phyloP scores from a whole-genome alignment of 805 yeast genomes.

The Limtongia smithiae region DNA sequence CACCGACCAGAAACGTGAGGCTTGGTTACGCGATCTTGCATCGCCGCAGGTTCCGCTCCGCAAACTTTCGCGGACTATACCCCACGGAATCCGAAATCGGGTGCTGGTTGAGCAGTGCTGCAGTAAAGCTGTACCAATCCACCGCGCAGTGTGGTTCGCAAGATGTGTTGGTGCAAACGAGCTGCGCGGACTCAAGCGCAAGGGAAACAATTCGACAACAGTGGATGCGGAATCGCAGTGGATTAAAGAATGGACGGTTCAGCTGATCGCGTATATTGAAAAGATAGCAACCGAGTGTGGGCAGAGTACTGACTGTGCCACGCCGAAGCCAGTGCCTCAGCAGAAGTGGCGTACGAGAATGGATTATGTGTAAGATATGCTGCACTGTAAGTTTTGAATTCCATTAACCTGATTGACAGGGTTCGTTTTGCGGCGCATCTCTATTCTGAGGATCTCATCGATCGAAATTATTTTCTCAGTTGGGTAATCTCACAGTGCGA shows the following conservation, averaged over 20 bases:
- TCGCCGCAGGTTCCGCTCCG: conserved; percentile 61
- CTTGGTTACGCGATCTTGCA: conserved; percentile 81
- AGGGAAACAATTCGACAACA: conserved; percentile 36
- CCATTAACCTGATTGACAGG: too few species aligned
- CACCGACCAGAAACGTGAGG: conserved; percentile 78
- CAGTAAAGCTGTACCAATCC: conserved; percentile 61
- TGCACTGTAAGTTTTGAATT: too few species aligned
- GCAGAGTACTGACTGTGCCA: conserved; percentile 19
- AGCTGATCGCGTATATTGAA: conserved; percentile 59
- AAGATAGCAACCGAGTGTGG: conserved; percentile 47
- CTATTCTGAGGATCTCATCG: conserved; percentile 65
- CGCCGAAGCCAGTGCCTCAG: not conserved
- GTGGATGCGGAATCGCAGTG: conserved; percentile 52
- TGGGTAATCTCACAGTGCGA: conserved; percentile 59
- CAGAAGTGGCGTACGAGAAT: conserved; percentile 49
- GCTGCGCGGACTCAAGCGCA: conserved; percentile 54
- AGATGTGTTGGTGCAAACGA: conserved; percentile 84
- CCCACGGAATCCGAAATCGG: conserved; percentile 82
- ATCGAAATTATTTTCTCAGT: conserved; percentile 55
- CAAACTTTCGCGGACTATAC: conserved; percentile 70
- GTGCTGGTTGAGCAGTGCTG: conserved; percentile 71
- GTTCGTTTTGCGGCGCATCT: conserved; percentile 59
- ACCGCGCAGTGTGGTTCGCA: conserved; percentile 88
- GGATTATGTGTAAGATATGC: conserved; percentile 51
- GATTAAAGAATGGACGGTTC: conserved; percentile 88